These are phyloP conservation scores for Xylaria telfairii DNA, from an alignment of 495 filamentous ascomycete genomes.

Conservation along the genomic window DNA sequence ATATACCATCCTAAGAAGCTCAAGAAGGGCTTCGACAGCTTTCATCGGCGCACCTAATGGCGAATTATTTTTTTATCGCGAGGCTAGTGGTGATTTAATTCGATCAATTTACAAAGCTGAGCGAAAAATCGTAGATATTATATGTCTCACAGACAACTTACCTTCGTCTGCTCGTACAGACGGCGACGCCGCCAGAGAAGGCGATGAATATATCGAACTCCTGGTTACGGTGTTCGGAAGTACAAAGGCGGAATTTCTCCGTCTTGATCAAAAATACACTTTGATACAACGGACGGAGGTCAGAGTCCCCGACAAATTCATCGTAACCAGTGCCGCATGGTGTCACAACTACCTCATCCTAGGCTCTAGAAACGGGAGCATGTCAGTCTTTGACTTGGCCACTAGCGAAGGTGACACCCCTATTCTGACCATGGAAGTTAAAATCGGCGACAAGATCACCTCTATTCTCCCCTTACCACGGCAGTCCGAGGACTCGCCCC, in stretches of 20 bases:
- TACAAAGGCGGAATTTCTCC: constrained; percentile 31
- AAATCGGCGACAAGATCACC: constrained; percentile 73
- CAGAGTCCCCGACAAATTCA: constrained; percentile 39
- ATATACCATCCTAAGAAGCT: constrained; percentile 33
- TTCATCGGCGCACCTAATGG: constrained; percentile 63
- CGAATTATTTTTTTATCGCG: constrained; percentile 54
- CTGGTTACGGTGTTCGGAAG: constrained; percentile 35
- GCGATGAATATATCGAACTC: constrained; percentile 25
- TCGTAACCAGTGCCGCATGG: constrained; percentile 48
- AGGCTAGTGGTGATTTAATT: constrained; percentile 33
- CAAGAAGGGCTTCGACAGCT: constrained; percentile 39
- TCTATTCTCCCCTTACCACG: constrained; percentile 57
- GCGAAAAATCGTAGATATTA: constrained; percentile 62
- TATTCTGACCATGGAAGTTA: constrained; percentile 47
- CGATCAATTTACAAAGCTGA: constrained; percentile 39
- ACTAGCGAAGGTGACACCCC: constrained; percentile 38
- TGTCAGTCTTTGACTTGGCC: constrained; percentile 54
- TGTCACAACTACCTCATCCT: constrained; percentile 60
- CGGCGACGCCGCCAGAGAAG: not conserved
- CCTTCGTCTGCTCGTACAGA: not conserved
- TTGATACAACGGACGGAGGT: constrained; percentile 27
- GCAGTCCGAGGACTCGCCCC: constrained; percentile 26
- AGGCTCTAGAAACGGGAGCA: constrained; percentile 68
- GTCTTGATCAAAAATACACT: constrained; percentile 30
- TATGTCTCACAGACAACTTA: constrained; percentile 35